Conservation (phyloP, 352 stramenopile species). For the Phytophthora palmivora region DNA sequence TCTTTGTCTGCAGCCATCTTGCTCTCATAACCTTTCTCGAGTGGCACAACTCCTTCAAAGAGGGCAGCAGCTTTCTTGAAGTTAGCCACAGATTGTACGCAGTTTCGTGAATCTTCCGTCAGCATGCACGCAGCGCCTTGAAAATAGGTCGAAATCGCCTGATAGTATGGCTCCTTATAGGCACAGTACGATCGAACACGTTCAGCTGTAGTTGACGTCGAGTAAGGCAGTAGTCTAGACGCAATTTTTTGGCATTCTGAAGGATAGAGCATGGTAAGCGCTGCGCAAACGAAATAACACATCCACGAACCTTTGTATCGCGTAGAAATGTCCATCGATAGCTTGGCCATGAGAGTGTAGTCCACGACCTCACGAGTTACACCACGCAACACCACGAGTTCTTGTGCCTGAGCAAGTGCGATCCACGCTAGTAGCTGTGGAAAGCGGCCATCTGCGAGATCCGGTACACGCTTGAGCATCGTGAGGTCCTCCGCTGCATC, state of each 20-base stretch:
- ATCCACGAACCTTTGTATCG: slow-evolving; percentile 54
- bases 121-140: slow-evolving; percentile 66
- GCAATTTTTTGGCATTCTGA: slow-evolving; percentile 45
- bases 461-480: slow-evolving; percentile 54
- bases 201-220: slow-evolving; percentile 46
- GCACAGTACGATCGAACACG: slow-evolving; percentile 51
- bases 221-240: slow-evolving; percentile 41
- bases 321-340: slow-evolving; percentile 60
- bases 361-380: slow-evolving; percentile 68
- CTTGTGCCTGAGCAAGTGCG: slow-evolving; percentile 66
- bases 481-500: slow-evolving; percentile 36
- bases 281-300: not conserved
- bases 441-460: slow-evolving; percentile 59
- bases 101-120: slow-evolving; percentile 54
- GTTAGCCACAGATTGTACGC: slow-evolving; percentile 64
- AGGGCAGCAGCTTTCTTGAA: slow-evolving; percentile 59
- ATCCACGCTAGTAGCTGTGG: slow-evolving; percentile 64
- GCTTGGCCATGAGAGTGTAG: slow-evolving; percentile 71
- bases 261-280: slow-evolving; percentile 4
- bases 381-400: slow-evolving; percentile 69
- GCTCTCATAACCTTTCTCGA: slow-evolving; percentile 50
- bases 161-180: slow-evolving; percentile 76
- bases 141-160: slow-evolving; percentile 62
- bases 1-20: slow-evolving; percentile 42
- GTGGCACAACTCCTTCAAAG: slow-evolving; percentile 32